Base-by-base conservation (phyloP, 1,284 basidiomycete species). In the Cryptococcus deneoformans region DNA sequence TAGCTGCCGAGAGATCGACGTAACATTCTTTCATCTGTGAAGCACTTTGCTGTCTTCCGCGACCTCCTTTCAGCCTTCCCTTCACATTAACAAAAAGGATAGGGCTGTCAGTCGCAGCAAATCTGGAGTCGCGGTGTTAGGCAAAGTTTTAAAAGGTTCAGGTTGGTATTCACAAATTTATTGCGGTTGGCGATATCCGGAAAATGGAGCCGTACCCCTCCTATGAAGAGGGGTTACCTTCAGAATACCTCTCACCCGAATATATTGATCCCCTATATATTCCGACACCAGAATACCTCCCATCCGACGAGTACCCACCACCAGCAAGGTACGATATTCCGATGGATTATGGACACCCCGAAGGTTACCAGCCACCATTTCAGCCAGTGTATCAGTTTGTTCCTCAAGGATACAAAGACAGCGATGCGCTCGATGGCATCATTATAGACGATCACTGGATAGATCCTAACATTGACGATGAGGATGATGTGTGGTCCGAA, bases 181-280 rank as follows among this genome's bases (percentile, higher is more conserved):
- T 20, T 20, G 20, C 20, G 20, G 20, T 20, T 20, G 20, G 20
- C 20, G 20, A 20, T 20, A 20, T 20, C 20, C 20, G 20, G 20
- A 44, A 44, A 20, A 59, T 59, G 54, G 58, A 52, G n/a, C 40
- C 29, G 2, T 59, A 56, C 50, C 58, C 58, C 8, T 51, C 51
- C 16, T 59, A 56, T 56, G 46, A 59, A 6, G 50, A 59, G 5
- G 20, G 20, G 20, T 20, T 20, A 20, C 20, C 20, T 20, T 20
- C 20, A 20, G 20, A 20, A 20, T 20, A 20, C 20, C 5, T 44
- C 12, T 20, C 43, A 20, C 43, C 43, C 8, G 43, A 3, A 7
- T 44, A 44, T 14, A 7, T 20, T 44, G 12, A 29, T 4, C 47
- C 47, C 20, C 20, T 20, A 20, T 20, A 20, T 20, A 20, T 20